phyloP scores from a whole-genome alignment of 257 asterid species.

The Solanum chiquidenum region DNA sequence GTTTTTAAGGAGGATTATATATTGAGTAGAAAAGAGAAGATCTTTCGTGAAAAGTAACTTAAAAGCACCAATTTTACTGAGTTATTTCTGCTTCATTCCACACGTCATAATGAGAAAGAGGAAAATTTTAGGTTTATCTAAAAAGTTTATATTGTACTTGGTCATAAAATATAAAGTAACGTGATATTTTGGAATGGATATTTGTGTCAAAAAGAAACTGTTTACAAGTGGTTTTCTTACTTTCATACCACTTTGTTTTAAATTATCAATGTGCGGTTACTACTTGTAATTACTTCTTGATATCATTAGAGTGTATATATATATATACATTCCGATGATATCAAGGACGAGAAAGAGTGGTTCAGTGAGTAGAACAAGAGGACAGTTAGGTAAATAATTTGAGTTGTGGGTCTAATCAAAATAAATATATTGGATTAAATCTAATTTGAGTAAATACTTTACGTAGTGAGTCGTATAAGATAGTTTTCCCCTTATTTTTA shows the following conservation, averaged over 20 bases:
- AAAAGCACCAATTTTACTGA: background rate
- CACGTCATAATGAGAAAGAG: background rate
- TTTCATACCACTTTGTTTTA: too few species aligned
- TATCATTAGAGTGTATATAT: too few species aligned
- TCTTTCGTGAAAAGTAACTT: background rate
- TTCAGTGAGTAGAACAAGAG: rapidly evolving
- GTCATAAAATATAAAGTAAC: background rate
- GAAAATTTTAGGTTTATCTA: background rate
- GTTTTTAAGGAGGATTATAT: background rate
- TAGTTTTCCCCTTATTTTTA: too few species aligned
- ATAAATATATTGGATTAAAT: too few species aligned
- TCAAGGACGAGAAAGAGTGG: too few species aligned
- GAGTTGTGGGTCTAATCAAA: rapidly evolving
- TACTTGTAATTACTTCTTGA: too few species aligned
- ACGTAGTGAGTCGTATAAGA: too few species aligned
- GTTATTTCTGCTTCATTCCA: background rate
- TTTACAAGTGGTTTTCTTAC: background rate
- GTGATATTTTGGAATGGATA: background rate
- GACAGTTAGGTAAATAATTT: rapidly evolving
- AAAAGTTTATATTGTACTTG: background rate
- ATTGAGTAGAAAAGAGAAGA: background rate
- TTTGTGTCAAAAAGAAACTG: background rate
- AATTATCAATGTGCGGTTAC: too few species aligned
- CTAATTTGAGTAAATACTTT: too few species aligned
- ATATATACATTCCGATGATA: too few species aligned